A percentile compares a stretch with the other conserved stretches of the same genome.
phyloP scores from a whole-genome alignment of 805 yeast genomes.

The Schwanniomyces yamadae region DNA sequence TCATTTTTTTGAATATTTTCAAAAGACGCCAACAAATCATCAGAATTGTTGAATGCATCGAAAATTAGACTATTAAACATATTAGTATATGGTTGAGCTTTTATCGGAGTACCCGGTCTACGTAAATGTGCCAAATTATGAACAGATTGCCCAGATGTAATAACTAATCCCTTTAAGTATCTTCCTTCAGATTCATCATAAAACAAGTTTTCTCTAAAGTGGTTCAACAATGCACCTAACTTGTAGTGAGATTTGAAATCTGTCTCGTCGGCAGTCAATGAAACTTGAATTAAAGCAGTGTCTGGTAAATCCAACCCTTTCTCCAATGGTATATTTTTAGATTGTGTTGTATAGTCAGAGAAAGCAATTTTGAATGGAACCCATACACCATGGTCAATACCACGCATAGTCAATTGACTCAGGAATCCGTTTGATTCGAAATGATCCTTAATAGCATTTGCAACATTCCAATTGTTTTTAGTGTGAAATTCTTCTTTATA shows the following conservation, averaged over 20 bases:
- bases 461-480: slow-evolving; percentile 40
- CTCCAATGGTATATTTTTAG: slow-evolving; percentile 17
- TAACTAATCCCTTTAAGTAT: slow-evolving; percentile 40
- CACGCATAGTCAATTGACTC: slow-evolving; percentile 50
- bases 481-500: slow-evolving; percentile 64
- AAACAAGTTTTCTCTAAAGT: slow-evolving; percentile 45
- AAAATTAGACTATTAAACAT: slow-evolving; percentile 52
- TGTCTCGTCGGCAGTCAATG: slow-evolving; percentile 39
- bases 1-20: slow-evolving; percentile 30
- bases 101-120: slow-evolving; percentile 14
- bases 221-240: slow-evolving; percentile 55
- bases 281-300: slow-evolving; percentile 51
- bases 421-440: slow-evolving; percentile 44
- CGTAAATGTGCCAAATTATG: slow-evolving; percentile 63
- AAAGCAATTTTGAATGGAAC: slow-evolving; percentile 76
- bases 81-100: slow-evolving; percentile 45
- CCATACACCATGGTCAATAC: slow-evolving; percentile 84
- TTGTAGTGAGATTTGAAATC: slow-evolving; percentile 46
- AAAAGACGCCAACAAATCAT: slow-evolving; percentile 35
- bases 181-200: slow-evolving; percentile 27
- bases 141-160: slow-evolving; percentile 78
- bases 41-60: slow-evolving; percentile 33
- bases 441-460: slow-evolving; percentile 42
- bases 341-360: slow-evolving; percentile 27
- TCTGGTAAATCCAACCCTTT: slow-evolving; percentile 43